Base-by-base conservation (phyloP, 768 basidiomycete species). In the Rickenella mellea region DNA sequence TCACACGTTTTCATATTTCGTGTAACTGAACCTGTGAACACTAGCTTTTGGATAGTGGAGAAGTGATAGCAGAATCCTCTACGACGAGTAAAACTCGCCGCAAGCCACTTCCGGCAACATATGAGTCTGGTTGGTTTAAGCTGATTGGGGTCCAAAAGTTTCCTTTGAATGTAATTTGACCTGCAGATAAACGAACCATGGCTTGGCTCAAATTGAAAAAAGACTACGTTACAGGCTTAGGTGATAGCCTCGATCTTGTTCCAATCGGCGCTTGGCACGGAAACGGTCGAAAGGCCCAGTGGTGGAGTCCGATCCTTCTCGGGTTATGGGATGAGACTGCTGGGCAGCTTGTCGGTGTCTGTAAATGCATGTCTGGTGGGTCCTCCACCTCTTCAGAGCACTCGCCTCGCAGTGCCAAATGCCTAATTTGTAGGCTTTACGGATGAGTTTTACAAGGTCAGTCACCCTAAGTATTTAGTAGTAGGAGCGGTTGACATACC, bases 131-230 rank as follows among this genome's bases (percentile, higher is more conserved):
- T 72, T 44, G 36, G 64, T 37, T 40, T 25, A 22, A 24, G 30
- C 26, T 39, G 45, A 12, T 19, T 24, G 17, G 35, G 21, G 45
- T 22, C 14, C 25, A 38, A 15, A 22, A 15, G 29, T n/a, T 32
- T 27, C 27, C 27, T 20, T 25, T 28, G 22, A 15, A 24, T 12
- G 30, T 30, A 39, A 32, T 21, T n/a, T 31, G 41, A 20, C 21
- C 17, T 43, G 37, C 68, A 60, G 91, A 94, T 61, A 86, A 86
- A 59, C 68, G 92, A 48, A 87, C 83, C 15, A 80, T 73, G 21
- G 81, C 85, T 2, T 94, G 92, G 92, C 57, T 93, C 43, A 92
- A 93, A 57, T 68, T 94, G 32, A 96, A 96, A 63, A 91, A 88
- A 55, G 92, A 94, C 57, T 96, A 93, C 56, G 80, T 92, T 17